These are phyloP conservation scores for Cyberlindnera mycetangii DNA, from an alignment of 805 yeast genomes.

Conservation along the genomic window DNA sequence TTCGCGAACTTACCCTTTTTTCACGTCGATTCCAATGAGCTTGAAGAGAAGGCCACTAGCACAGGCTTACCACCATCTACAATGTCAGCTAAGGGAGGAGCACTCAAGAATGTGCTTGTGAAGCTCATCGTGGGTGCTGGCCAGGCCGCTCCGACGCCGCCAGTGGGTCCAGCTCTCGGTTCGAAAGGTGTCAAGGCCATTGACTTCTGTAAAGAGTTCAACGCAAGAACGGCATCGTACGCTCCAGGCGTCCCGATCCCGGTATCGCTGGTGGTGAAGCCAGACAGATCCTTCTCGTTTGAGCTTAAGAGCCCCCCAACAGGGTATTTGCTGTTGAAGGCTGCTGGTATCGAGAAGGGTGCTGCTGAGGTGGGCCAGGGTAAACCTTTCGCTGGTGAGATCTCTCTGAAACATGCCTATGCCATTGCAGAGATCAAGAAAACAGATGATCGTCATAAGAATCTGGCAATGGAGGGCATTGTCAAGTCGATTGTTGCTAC, in stretches of 20 bases:
- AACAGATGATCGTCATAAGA: slow-evolving; percentile 75
- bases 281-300: slow-evolving; percentile 88
- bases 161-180: slow-evolving; percentile 98
- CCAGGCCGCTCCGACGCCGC: slow-evolving; percentile 97
- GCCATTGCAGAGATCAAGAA: slow-evolving; percentile 94
- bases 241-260: slow-evolving; percentile 90
- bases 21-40: too few species aligned
- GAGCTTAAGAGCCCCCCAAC: slow-evolving; percentile 92
- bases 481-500: slow-evolving; percentile 82
- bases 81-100: slow-evolving; percentile 29
- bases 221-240: slow-evolving; percentile 89
- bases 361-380: slow-evolving; percentile 56
- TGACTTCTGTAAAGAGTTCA: slow-evolving; percentile 97
- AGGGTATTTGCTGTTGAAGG: slow-evolving; percentile 76
- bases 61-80: not conserved
- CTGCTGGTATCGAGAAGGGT: slow-evolving; percentile 80
- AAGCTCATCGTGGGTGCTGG: slow-evolving; percentile 96
- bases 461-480: slow-evolving; percentile 67
- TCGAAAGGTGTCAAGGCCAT: slow-evolving; percentile 98
- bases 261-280: slow-evolving; percentile 75
- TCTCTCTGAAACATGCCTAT: slow-evolving; percentile 83
- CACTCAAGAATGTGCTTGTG: slow-evolving; percentile 50
- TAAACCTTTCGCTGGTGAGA: slow-evolving; percentile 57
- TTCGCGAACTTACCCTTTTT: too few species aligned
- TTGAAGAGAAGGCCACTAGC: too few species aligned